Evolutionary conservation across 306 rosid species (phyloP).

Genomic region (Casuarina equisetifolia): DNA sequence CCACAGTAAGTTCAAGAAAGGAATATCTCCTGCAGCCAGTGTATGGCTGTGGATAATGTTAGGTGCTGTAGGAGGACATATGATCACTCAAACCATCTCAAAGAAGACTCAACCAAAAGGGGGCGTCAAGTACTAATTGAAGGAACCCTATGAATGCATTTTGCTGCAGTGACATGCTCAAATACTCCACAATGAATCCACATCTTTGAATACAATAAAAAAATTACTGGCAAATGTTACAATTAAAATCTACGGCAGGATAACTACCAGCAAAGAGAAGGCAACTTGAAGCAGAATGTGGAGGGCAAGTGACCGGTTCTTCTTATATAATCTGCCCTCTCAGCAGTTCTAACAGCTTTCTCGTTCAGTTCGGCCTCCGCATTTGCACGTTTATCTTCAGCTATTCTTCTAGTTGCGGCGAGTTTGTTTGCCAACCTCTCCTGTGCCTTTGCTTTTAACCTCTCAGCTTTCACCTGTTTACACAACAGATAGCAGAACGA

Average conservation of each 20-base stretch:
- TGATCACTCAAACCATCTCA: not conserved
- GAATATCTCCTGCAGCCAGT: not conserved
- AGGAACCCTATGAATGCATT: slow-evolving; percentile 5
- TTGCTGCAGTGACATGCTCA: not conserved
- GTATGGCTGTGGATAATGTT: not conserved
- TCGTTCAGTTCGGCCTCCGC: slow-evolving; percentile 81
- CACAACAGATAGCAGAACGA: not conserved
- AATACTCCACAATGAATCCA: not conserved
- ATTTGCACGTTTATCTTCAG: slow-evolving; percentile 79
- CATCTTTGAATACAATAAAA: not conserved
- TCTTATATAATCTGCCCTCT: slow-evolving; percentile 77
- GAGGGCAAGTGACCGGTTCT: slow-evolving; percentile 91
- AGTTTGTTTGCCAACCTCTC: slow-evolving; percentile 68
- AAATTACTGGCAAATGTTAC: not conserved
- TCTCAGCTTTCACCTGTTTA: slow-evolving; percentile 79
- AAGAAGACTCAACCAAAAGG: not conserved
- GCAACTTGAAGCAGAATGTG: slow-evolving; percentile 76
- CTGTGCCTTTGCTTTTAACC: slow-evolving; percentile 77
- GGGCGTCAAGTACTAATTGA: not conserved
- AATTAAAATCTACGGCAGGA: not conserved
- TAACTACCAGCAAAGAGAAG: slow-evolving; percentile 85
- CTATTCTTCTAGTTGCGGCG: slow-evolving; percentile 67
- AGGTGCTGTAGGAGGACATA: not conserved
- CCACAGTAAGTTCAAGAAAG: not conserved
- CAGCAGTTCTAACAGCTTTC: slow-evolving; percentile 70